Evolutionary conservation across 805 yeast genomes (phyloP), one percentile per base, ranked within the genome.

Genomic region (Candida arabinofermentans): DNA sequence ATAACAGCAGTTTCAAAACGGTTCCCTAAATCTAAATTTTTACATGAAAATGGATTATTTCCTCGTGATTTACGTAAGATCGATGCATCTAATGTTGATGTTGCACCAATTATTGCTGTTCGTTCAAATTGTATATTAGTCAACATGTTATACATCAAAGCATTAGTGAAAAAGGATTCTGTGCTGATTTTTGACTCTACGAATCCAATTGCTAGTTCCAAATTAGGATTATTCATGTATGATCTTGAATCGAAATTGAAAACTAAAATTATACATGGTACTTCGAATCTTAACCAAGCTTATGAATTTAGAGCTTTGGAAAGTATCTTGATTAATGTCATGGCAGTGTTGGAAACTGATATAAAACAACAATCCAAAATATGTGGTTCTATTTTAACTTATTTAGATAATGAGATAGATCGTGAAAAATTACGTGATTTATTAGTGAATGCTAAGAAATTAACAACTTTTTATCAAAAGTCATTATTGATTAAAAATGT

Each of bases 51-150:
- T 61, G 77, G 81, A 19, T 60, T 90, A 22, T 87, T 82, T 48
- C 95, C 97, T 2, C 69, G 97, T 64, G 97, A 90, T 61, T 66
- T 90, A 48, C 65, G 97, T 24, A 89, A 86, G 56, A 83, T 90
- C 39, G 96, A 91, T 55, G 69, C 81, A 4, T 71, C 85, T 1
- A 67, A 78, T 29, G 74, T 77, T 41, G 96, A 88, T 61, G 86
- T 91, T 17, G 90, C 90, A 3, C 99, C 99, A 0, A 79, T 88
- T 16, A 83, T 93, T 35, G 81, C 90, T 45, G 88, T 89, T 18
- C 74, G 97, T 44, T 72, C 77, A 21, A 75, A 77, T 48, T 83
- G 95, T 39, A 85, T 91, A 16, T 67, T 93, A 40, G 79, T 93
- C 37, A 90, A 89, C 58, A 64, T 93, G 55, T 66, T 93, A 29